phyloP scores from a whole-genome alignment of 2,329 filamentous ascomycete genomes.

The Pseudocercospora fijiensis region DNA sequence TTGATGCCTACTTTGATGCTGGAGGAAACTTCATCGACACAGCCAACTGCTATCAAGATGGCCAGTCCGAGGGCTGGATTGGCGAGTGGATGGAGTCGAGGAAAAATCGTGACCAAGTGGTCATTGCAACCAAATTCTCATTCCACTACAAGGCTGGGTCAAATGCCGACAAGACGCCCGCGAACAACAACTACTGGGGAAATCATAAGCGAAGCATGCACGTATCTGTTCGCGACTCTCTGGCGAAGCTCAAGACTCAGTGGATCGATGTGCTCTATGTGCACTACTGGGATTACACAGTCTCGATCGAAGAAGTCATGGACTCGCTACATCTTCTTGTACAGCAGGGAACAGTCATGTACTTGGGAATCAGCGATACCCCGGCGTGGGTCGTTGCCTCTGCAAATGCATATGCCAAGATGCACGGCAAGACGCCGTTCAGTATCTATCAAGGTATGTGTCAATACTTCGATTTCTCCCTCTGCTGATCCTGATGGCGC shows the following conservation, averaged over 20 bases:
- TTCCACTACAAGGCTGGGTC: slow-evolving; percentile 52
- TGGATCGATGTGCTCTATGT: slow-evolving; percentile 61
- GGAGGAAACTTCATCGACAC: slow-evolving; percentile 47
- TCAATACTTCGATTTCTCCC: neutral
- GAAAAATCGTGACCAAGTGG: slow-evolving; percentile 61
- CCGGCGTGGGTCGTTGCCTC: slow-evolving; percentile 58
- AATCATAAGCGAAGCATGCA: slow-evolving; percentile 63
- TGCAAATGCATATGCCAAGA: slow-evolving; percentile 55
- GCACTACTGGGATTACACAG: slow-evolving; percentile 63
- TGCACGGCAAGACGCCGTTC: slow-evolving; percentile 69
- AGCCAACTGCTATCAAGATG: slow-evolving; percentile 38
- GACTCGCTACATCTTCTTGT: slow-evolving; percentile 63
- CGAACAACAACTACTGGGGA: slow-evolving; percentile 50
- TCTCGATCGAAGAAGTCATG: slow-evolving; percentile 65
- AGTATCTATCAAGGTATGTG: slow-evolving; percentile 59
- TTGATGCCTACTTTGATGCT: slow-evolving; percentile 38
- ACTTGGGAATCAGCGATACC: slow-evolving; percentile 66
- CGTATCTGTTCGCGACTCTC: slow-evolving; percentile 43
- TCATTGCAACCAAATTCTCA: slow-evolving; percentile 61
- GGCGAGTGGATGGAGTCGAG: slow-evolving; percentile 28
- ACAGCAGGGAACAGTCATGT: slow-evolving; percentile 60
- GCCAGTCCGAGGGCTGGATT: slow-evolving; percentile 35
- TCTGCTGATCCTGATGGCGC: neutral
- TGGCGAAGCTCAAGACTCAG: slow-evolving; percentile 59
- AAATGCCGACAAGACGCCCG: slow-evolving; percentile 19